Conservation (phyloP, 805 yeast species). For the Ogataea philodendri region DNA sequence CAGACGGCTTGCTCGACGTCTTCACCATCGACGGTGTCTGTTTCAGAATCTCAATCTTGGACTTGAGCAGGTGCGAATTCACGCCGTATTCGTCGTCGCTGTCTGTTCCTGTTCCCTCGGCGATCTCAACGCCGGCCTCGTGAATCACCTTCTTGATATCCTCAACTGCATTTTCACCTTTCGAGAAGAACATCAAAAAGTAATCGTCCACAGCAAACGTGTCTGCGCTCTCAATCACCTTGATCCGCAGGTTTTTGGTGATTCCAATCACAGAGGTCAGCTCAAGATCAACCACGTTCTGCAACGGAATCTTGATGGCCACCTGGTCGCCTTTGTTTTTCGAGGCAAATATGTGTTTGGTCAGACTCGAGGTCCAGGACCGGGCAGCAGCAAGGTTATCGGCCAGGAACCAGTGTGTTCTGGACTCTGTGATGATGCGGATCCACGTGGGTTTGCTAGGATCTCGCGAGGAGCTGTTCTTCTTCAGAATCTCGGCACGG, state of each 20-base stretch:
- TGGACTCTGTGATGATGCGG: slow-evolving; percentile 54
- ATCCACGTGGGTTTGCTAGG: slow-evolving; percentile 45
- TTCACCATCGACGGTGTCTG: slow-evolving; percentile 26
- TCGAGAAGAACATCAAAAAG: slow-evolving; percentile 62
- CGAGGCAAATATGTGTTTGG: slow-evolving; percentile 73
- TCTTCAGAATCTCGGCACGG: slow-evolving; percentile 50
- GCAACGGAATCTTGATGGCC: slow-evolving; percentile 71
- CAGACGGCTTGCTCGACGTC: slow-evolving; percentile 16
- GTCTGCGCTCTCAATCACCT: slow-evolving; percentile 54
- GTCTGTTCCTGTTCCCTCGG: slow-evolving; percentile 22
- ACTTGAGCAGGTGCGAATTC: slow-evolving; percentile 22
- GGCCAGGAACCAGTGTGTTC: slow-evolving; percentile 64
- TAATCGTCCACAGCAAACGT: slow-evolving; percentile 64
- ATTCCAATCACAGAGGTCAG: slow-evolving; percentile 53
- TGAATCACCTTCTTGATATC: slow-evolving; percentile 42
- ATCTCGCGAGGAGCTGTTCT: slow-evolving; percentile 15
- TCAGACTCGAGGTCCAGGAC: slow-evolving; percentile 73
- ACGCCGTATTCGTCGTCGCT: slow-evolving; percentile 23
- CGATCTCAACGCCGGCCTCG: slow-evolving; percentile 29
- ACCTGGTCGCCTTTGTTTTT: slow-evolving; percentile 71
- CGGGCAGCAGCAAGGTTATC: slow-evolving; percentile 73
- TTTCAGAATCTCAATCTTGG: slow-evolving; percentile 26
- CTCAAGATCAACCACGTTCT: slow-evolving; percentile 61
- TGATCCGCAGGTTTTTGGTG: slow-evolving; percentile 57
- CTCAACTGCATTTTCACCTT: slow-evolving; percentile 43